phyloP scores from a whole-genome alignment of 805 yeast species.

The Debaryomyces tyrocola region DNA sequence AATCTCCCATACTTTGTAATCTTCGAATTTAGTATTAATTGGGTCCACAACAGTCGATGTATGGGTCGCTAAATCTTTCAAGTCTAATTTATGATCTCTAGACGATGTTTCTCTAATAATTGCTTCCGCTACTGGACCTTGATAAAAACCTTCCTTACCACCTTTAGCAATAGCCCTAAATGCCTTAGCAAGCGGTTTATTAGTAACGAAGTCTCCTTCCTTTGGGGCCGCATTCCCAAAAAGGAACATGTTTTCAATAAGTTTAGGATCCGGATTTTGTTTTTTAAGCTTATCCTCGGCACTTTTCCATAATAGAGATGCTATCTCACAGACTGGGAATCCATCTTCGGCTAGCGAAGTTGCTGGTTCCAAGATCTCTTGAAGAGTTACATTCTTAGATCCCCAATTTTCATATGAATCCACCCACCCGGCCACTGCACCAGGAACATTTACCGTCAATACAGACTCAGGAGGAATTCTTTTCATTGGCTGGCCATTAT shows the following conservation, averaged over 20 bases:
- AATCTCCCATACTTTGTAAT: slow-evolving; percentile 66
- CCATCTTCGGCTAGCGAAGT: slow-evolving; percentile 71
- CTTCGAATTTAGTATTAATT: slow-evolving; percentile 51
- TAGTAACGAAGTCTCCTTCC: slow-evolving; percentile 58
- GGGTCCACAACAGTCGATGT: slow-evolving; percentile 67
- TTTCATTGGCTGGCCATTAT: slow-evolving; percentile 39
- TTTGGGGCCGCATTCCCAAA: slow-evolving; percentile 42
- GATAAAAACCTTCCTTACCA: slow-evolving; percentile 69
- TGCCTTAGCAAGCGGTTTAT: slow-evolving; percentile 53
- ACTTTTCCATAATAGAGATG: slow-evolving; percentile 50
- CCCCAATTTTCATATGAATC: slow-evolving; percentile 75
- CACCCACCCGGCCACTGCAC: slow-evolving; percentile 78
- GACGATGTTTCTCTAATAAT: slow-evolving; percentile 54
- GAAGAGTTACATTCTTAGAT: slow-evolving; percentile 60
- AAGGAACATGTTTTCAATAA: not conserved
- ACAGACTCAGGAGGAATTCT: slow-evolving; percentile 56
- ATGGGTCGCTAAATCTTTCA: slow-evolving; percentile 58
- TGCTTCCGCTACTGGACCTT: slow-evolving; percentile 67
- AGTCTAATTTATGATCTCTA: slow-evolving; percentile 56
- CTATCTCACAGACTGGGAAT: slow-evolving; percentile 60
- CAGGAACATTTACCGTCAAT: slow-evolving; percentile 70
- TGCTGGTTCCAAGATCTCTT: slow-evolving; percentile 61
- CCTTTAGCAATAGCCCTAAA: slow-evolving; percentile 49
- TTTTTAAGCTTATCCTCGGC: slow-evolving; percentile 38
- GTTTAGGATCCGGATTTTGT: slow-evolving; percentile 35